These are phyloP conservation scores for Nelumbo lutea DNA, from an alignment of 164 flowering plant genomes.

Conservation along the genomic window DNA sequence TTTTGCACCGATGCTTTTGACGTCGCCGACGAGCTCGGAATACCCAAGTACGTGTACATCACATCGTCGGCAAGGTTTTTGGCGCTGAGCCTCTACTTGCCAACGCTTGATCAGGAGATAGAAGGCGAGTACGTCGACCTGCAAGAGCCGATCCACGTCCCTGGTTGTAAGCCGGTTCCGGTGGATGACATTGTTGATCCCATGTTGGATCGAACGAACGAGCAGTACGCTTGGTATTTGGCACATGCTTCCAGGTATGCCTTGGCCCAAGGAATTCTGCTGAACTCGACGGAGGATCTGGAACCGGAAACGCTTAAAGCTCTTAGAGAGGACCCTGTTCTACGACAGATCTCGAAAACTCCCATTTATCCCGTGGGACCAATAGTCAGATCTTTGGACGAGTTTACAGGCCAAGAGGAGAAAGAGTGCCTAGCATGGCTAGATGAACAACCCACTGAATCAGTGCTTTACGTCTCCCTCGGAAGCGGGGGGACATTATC, in stretches of 20 bases:
- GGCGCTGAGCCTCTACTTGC: conserved; percentile 21
- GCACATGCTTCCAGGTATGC: conserved; percentile 6
- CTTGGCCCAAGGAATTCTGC: conserved; percentile 12
- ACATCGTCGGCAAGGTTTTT: conserved; percentile 27
- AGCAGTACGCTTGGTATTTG: conserved; percentile 13
- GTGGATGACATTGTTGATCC: conserved; percentile 24
- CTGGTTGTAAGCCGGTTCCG: conserved; percentile 39
- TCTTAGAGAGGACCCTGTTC: conserved; percentile 18
- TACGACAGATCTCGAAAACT: conserved; percentile 17
- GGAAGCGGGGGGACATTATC: conserved; percentile 53
- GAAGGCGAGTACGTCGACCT: conserved; percentile 21
- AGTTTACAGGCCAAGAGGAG: not conserved
- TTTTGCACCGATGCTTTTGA: conserved; percentile 29
- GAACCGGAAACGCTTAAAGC: conserved; percentile 2
- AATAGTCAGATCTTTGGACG: conserved; percentile 14
- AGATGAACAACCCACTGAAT: conserved; percentile 32
- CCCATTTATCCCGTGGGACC: conserved; percentile 40
- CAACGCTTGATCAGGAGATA: conserved; percentile 16
- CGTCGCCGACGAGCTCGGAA: conserved; percentile 28
- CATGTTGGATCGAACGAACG: conserved; percentile 16
- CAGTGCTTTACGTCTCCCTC: conserved; percentile 40
- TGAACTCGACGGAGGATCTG: conserved; percentile 9
- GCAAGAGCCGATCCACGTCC: conserved; percentile 21
- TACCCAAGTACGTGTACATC: conserved; percentile 28
- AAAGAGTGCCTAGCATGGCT: conserved; percentile 36